Percentiles rank a stretch among this genome's conserved stretches.
Conservation (phyloP, 805 yeast species). For the Maudiozyma pseudohumilis region DNA sequence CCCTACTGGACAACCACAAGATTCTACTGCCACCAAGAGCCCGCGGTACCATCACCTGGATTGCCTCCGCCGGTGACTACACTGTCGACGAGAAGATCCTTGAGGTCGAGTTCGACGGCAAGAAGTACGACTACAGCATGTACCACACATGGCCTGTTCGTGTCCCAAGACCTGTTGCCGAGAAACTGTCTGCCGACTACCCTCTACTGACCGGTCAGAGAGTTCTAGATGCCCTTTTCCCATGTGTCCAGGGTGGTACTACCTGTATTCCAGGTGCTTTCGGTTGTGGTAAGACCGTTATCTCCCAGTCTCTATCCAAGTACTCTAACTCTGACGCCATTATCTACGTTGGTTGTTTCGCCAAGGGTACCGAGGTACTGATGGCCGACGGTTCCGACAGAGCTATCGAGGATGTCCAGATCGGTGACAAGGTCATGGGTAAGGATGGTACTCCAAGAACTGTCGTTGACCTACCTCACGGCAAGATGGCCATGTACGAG, state of each 20-base stretch:
- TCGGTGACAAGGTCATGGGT: slow-evolving; percentile 39
- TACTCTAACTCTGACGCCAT: slow-evolving; percentile 96
- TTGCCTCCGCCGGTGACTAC: slow-evolving; percentile 87
- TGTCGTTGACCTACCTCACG: slow-evolving; percentile 39
- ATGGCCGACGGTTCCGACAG: slow-evolving; percentile 36
- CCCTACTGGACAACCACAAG: slow-evolving; percentile 84
- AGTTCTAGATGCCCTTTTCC: slow-evolving; percentile 94
- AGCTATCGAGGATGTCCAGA: slow-evolving; percentile 29
- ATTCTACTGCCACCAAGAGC: slow-evolving; percentile 96
- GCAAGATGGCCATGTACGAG: slow-evolving; percentile 34
- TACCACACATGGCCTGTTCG: slow-evolving; percentile 99
- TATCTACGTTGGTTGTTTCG: slow-evolving; percentile 73
- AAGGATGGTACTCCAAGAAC: slow-evolving; percentile 34
- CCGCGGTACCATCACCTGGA: slow-evolving; percentile 86
- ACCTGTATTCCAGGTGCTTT: slow-evolving; percentile 99
- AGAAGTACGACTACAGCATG: slow-evolving; percentile 73
- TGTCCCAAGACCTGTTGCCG: slow-evolving; percentile 97
- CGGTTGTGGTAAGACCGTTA: slow-evolving; percentile 98
- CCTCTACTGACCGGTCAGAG: slow-evolving; percentile 98
- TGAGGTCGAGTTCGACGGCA: slow-evolving; percentile 93
- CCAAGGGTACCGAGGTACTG: slow-evolving; percentile 34
- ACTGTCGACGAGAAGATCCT: slow-evolving; percentile 79
- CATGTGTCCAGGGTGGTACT: slow-evolving; percentile 99
- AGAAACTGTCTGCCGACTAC: slow-evolving; percentile 83
- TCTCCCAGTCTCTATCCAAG: slow-evolving; percentile 93